Conservation (phyloP, 352 stramenopile species). For the Lagenidium giganteum region DNA sequence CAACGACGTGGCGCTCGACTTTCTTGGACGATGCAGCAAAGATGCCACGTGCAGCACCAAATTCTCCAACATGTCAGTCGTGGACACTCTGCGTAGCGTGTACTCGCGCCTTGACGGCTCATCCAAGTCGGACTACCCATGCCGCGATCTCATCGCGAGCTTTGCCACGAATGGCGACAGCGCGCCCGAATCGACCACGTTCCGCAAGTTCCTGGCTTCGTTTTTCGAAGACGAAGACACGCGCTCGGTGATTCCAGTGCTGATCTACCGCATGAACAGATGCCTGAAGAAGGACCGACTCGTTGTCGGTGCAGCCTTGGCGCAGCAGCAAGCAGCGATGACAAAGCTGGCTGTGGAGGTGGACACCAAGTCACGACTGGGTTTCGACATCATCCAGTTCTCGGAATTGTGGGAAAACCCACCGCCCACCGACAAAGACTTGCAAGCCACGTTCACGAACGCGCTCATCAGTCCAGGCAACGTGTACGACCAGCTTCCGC, state of each 20-base stretch:
- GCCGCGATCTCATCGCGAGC: slow-evolving; percentile 20
- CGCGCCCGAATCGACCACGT: slow-evolving; percentile 29
- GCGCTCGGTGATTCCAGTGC: slow-evolving; percentile 58
- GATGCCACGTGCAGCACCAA: slow-evolving; percentile 29
- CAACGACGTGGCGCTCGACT: slow-evolving; percentile 32
- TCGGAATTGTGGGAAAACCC: slow-evolving; percentile 73
- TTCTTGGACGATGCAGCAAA: slow-evolving; percentile 37
- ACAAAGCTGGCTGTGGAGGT: background rate
- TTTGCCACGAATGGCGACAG: slow-evolving; percentile 4
- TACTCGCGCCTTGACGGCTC: slow-evolving; percentile 9
- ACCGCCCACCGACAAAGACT: slow-evolving; percentile 29
- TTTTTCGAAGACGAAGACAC: slow-evolving; percentile 39
- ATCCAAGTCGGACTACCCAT: background rate
- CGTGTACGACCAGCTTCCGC: slow-evolving; percentile 34
- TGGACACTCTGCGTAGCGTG: slow-evolving; percentile 3
- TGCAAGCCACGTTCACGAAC: slow-evolving; percentile 42
- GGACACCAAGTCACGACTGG: slow-evolving; percentile 21
- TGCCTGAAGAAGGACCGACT: slow-evolving; percentile 33
- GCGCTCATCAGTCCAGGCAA: slow-evolving; percentile 36
- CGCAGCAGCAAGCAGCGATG: background rate
- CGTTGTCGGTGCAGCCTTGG: slow-evolving; percentile 21
- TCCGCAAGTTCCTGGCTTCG: slow-evolving; percentile 41
- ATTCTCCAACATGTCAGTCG: slow-evolving; percentile 10
- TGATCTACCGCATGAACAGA: slow-evolving; percentile 51
- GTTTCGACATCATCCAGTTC: slow-evolving; percentile 62